Percentiles rank a stretch among this genome's conserved stretches.
These are phyloP conservation scores for Periconia sp. DNA, from an alignment of 2,329 filamentous ascomycete species.

Conservation along the genomic window DNA sequence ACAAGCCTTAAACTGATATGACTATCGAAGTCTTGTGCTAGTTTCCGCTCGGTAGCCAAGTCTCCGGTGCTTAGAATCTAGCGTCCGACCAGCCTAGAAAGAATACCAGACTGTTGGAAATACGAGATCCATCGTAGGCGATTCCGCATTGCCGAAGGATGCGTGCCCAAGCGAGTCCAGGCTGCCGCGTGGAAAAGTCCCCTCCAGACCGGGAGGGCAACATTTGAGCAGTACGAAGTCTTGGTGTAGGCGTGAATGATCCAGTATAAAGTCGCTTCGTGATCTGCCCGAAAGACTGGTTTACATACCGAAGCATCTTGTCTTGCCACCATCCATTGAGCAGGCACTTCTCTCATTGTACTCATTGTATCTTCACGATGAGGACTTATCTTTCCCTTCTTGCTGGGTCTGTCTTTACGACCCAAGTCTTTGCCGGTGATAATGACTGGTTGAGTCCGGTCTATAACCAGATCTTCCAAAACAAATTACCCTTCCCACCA, in stretches of 20 bases:
- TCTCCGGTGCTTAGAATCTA: not conserved
- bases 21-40: not conserved
- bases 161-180: not conserved
- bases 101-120: not conserved
- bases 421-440: conserved; percentile 21
- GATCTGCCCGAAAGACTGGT: not conserved
- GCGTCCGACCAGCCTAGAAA: not conserved
- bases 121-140: not conserved
- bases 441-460: conserved; percentile 34
- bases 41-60: not conserved
- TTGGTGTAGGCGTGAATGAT: too few species aligned
- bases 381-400: conserved; percentile 13
- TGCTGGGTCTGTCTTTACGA: conserved; percentile 15
- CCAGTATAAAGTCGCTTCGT: conserved; percentile 5
- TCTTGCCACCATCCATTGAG: not conserved
- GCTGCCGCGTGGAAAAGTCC: not conserved
- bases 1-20: not conserved
- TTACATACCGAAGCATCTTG: conserved; percentile 9
- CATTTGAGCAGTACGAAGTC: not conserved
- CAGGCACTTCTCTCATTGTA: not conserved
- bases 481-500: conserved; percentile 51
- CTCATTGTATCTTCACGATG: conserved; percentile 12
- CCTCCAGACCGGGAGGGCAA: not conserved
- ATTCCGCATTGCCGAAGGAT: not conserved
- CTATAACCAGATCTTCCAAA: conserved; percentile 41